These are phyloP conservation scores for Kurtzmaniella quercitrusa DNA, from an alignment of 1,139 yeast genomes.

Conservation along the genomic window DNA sequence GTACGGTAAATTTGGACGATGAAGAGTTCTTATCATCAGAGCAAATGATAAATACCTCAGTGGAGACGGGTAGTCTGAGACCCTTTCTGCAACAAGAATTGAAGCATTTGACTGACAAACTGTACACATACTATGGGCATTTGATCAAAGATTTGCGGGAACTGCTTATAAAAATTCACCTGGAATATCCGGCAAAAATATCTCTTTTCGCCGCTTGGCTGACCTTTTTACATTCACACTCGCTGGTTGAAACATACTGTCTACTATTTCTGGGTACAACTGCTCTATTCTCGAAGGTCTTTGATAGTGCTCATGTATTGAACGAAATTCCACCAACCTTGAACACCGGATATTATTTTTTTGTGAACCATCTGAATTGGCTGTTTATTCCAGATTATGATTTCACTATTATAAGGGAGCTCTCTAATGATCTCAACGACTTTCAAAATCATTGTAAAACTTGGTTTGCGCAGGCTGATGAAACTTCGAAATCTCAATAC, in stretches of 20 bases:
- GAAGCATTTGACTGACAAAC: constrained; percentile 27
- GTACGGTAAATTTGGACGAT: constrained; percentile 20
- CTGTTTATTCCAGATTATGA: constrained; percentile 33
- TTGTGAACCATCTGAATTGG: constrained; percentile 24
- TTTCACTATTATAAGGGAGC: constrained; percentile 24
- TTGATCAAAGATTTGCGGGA: constrained; percentile 32
- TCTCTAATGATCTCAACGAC: constrained; percentile 21
- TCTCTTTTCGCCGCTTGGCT: constrained; percentile 39
- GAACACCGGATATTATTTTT: constrained; percentile 20
- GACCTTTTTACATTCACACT: constrained; percentile 29
- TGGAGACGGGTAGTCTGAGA: not conserved
- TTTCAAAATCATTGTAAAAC: constrained; percentile 19
- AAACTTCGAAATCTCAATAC: constrained; percentile 2
- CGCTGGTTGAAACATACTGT: constrained; percentile 30
- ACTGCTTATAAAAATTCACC: constrained; percentile 26
- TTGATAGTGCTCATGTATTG: constrained; percentile 18
- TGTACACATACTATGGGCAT: constrained; percentile 32
- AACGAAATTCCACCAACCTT: constrained; percentile 25
- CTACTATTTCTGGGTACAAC: constrained; percentile 35
- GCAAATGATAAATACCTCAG: not conserved
- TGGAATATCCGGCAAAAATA: constrained; percentile 36
- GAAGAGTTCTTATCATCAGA: constrained; percentile 15
- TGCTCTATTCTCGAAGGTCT: constrained; percentile 25
- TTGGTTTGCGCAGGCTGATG: constrained; percentile 1
- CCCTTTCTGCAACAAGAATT: constrained; percentile 27